A percentile compares a stretch with the other conserved stretches of the same genome.
Conservation (phyloP, 306 rosid species). For the Vicia villosa region DNA sequence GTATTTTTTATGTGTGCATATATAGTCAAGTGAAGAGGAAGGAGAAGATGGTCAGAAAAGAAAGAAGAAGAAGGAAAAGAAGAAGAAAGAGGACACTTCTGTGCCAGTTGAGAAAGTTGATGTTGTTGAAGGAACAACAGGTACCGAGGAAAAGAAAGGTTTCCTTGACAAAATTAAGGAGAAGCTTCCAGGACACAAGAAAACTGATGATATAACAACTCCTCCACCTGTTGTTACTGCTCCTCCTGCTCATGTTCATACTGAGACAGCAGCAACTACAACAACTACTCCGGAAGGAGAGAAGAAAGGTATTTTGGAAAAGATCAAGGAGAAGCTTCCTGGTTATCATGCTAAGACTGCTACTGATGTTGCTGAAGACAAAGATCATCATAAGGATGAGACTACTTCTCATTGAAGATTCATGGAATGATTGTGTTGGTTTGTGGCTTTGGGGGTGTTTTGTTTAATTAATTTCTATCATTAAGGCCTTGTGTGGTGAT, state of each 20-base stretch:
- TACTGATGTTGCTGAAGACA: slow-evolving; percentile 27
- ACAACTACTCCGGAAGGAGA: slow-evolving; percentile 48
- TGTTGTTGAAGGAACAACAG: slow-evolving; percentile 23
- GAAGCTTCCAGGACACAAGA: slow-evolving; percentile 83
- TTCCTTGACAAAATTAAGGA: slow-evolving; percentile 79
- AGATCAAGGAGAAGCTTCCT: slow-evolving; percentile 82
- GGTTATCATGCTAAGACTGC: slow-evolving; percentile 60
- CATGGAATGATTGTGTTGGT: not conserved
- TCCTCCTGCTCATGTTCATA: not conserved
- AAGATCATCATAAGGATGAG: slow-evolving; percentile 29
- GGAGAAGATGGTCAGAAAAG: slow-evolving; percentile 58
- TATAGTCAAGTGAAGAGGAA: slow-evolving; percentile 84
- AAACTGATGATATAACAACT: slow-evolving; percentile 53
- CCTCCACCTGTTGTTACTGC: slow-evolving; percentile 20
- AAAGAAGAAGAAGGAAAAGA: slow-evolving; percentile 58
- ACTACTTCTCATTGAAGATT: slow-evolving; percentile 26
- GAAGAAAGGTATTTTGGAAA: slow-evolving; percentile 86
- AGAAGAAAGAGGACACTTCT: slow-evolving; percentile 41
- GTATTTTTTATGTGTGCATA: not conserved
- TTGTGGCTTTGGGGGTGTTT: not conserved
- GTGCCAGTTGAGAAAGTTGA: slow-evolving; percentile 64
- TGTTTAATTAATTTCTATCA: not conserved
- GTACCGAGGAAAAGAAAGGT: slow-evolving; percentile 74
- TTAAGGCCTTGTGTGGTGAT: not conserved
- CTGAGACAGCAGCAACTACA: not conserved